Evolutionary conservation across 305 asterid species (phyloP).

Genomic region (Stenogyne calaminthoides): DNA sequence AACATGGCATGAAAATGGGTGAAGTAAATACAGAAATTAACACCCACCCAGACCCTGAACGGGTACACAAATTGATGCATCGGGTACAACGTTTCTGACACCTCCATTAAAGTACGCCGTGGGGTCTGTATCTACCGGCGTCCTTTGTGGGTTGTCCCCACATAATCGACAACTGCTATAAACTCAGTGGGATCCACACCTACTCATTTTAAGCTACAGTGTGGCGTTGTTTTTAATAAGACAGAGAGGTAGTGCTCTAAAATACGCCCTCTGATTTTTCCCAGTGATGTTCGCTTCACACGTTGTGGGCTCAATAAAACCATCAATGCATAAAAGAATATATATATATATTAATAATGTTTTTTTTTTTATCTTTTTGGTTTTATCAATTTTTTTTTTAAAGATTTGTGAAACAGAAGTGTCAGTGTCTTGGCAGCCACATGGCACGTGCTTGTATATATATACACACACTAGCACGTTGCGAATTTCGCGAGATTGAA

Average conservation of each 20-base stretch:
- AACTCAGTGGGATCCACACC: not conserved
- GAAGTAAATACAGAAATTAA: not conserved
- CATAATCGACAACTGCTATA: constrained; percentile 8
- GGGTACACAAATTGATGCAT: not conserved
- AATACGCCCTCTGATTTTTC: constrained; percentile 32
- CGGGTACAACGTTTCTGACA: constrained; percentile 12
- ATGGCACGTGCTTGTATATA: constrained; percentile 47
- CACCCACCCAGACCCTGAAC: too few relatives aligned
- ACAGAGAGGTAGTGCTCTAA: constrained; percentile 21
- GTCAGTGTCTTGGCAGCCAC: constrained; percentile 48
- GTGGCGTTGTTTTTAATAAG: constrained; percentile 40
- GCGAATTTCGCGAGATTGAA: too few relatives aligned
- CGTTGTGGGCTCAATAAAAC: constrained; percentile 40
- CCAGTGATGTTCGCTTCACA: constrained; percentile 29
- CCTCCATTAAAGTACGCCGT: constrained; percentile 46
- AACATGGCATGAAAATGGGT: not conserved
- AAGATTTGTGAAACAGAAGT: constrained; percentile 24
- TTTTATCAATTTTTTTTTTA: not conserved
- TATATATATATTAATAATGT: not conserved
- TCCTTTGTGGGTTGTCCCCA: constrained; percentile 34
- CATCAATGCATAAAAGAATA: not conserved
- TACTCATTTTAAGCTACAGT: not conserved
- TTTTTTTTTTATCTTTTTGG: not conserved
- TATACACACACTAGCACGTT: too few relatives aligned
- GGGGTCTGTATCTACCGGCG: constrained; percentile 39